Evolutionary conservation across 2,329 filamentous ascomycete genomes (phyloP).

Genomic region (Cryphonectria naterciae): DNA sequence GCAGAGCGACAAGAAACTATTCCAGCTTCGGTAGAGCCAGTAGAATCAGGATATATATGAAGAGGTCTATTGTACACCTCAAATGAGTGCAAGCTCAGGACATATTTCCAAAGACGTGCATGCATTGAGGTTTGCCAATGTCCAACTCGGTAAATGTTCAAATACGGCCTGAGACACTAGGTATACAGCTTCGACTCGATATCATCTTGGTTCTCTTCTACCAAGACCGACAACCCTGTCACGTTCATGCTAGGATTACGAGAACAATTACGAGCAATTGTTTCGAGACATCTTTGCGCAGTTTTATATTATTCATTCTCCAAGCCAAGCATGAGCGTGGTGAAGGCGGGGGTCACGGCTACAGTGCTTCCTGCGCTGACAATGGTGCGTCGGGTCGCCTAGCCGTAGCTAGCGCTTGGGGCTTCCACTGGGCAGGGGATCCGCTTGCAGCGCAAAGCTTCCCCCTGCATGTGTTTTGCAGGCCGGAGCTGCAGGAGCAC

Average conservation of each 20-base stretch:
- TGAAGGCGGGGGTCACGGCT: no score
- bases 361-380: not conserved
- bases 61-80: not conserved
- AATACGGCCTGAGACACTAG: not conserved
- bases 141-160: not conserved
- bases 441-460: conserved; percentile 4
- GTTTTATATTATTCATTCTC: not conserved
- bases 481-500: not conserved
- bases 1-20: conserved; percentile 36
- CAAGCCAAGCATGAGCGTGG: not conserved
- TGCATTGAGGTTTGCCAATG: not conserved
- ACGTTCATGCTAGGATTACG: not conserved
- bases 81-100: not conserved
- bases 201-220: not conserved
- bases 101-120: not conserved
- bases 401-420: not conserved
- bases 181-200: not conserved
- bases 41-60: not conserved
- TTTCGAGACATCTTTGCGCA: not conserved
- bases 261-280: not conserved
- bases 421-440: conserved; percentile 7
- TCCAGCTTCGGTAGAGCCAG: conserved; percentile 24
- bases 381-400: not conserved
- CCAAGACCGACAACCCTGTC: no score
- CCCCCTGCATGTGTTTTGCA: conserved; percentile 1